These are phyloP conservation scores for Stephania japonica DNA, from an alignment of 164 flowering plant species.

Conservation along the genomic window DNA sequence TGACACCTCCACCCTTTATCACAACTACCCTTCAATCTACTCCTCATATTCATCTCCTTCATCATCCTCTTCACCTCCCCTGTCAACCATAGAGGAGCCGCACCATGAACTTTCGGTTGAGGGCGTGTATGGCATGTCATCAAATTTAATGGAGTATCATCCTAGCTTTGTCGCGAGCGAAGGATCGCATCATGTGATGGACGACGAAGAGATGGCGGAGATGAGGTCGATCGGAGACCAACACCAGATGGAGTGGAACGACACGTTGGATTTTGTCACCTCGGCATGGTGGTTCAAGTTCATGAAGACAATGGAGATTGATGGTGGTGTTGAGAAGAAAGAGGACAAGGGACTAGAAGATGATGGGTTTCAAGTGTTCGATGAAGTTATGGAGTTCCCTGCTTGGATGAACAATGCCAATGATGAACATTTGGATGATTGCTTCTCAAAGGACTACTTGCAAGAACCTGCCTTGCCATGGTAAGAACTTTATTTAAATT, in stretches of 20 bases:
- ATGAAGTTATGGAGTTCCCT: slow-evolving; percentile 69
- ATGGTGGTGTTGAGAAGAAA: slow-evolving; percentile 17
- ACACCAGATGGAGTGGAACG: slow-evolving; percentile 87
- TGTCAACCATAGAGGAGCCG: slow-evolving; percentile 24
- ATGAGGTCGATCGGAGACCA: slow-evolving; percentile 76
- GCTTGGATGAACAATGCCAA: slow-evolving; percentile 61
- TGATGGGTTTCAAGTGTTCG: slow-evolving; percentile 39
- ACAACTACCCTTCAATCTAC: slow-evolving; percentile 24
- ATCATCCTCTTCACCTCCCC: slow-evolving; percentile 39
- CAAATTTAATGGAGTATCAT: slow-evolving; percentile 11
- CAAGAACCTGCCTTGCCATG: slow-evolving; percentile 70
- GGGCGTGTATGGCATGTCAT: slow-evolving; percentile 10
- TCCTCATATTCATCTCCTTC: slow-evolving; percentile 42
- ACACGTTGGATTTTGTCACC: slow-evolving; percentile 58
- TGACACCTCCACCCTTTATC: slow-evolving; percentile 31
- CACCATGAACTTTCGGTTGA: slow-evolving; percentile 12
- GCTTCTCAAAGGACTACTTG: slow-evolving; percentile 35
- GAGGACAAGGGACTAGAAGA: slow-evolving; percentile 26
- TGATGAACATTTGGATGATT: slow-evolving; percentile 46
- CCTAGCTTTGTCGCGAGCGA: slow-evolving; percentile 10
- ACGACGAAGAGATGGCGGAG: slow-evolving; percentile 75
- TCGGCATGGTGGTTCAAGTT: slow-evolving; percentile 91
- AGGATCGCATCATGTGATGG: slow-evolving; percentile 51
- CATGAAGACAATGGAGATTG: slow-evolving; percentile 49
- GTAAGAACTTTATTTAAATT: slow-evolving; percentile 32